These are phyloP conservation scores for Mucor racemosus DNA, from an alignment of 371 early-diverging fungal species.

Conservation along the genomic window DNA sequence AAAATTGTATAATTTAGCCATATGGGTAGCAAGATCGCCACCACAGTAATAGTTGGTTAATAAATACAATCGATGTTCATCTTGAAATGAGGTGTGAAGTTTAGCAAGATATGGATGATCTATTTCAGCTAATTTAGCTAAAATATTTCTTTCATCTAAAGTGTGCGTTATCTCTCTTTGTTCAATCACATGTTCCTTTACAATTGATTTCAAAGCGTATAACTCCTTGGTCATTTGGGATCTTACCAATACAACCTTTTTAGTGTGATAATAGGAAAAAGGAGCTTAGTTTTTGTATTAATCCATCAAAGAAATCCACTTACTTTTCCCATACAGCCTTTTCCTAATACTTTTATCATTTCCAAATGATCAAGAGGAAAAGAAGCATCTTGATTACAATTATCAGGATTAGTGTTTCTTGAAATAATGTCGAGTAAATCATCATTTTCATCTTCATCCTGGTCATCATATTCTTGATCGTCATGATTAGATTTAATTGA, in stretches of 20 bases:
- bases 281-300: no score
- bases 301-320: background rate
- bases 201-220: slow-evolving; percentile 95
- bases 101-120: slow-evolving; percentile 94
- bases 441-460: slow-evolving; percentile 13
- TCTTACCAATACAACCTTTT: slow-evolving; percentile 87
- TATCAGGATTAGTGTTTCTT: background rate
- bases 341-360: slow-evolving; percentile 71
- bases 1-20: slow-evolving; percentile 52
- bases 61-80: slow-evolving; percentile 88
- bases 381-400: background rate
- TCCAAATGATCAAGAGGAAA: slow-evolving; percentile 62
- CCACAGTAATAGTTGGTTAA: slow-evolving; percentile 97
- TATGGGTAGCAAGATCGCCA: slow-evolving; percentile 75
- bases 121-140: slow-evolving; percentile 42
- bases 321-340: slow-evolving; percentile 83
- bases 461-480: slow-evolving; percentile 6
- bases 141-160: slow-evolving; percentile 49
- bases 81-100: slow-evolving; percentile 92
- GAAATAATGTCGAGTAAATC: slow-evolving; percentile 5
- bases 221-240: slow-evolving; percentile 51
- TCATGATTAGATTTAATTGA: background rate
- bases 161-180: slow-evolving; percentile 88
- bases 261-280: no score
- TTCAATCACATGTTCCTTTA: slow-evolving; percentile 91